Base-by-base conservation (phyloP, 2,329 filamentous ascomycete genomes). In the Lojkania enalia region DNA sequence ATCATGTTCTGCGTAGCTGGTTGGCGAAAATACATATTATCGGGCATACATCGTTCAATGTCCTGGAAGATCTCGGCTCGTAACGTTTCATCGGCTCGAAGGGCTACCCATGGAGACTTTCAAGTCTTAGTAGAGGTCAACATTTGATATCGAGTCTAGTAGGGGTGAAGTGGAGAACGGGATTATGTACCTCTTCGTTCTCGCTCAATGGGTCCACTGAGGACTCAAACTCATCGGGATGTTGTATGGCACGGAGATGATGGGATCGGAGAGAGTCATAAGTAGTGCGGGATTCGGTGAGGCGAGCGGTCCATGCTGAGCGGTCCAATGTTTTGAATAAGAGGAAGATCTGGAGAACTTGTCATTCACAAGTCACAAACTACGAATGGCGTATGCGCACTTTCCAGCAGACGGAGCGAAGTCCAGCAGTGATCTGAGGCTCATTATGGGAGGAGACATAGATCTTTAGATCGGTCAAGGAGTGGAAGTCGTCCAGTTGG, bases 381-480 rank as follows among this genome's bases (percentile, higher is more conserved):
- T 16, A 13, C 39, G 52, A 29, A 53, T 49, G 32, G 42, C n/a
- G 5, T 35, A 16, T 19, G 21, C 57, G 58, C 64, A 86, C 88
- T 82, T 96, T 96, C 92, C 92, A 97, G 70, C 87, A 95, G 27
- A 95, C 80, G 2, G 92, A 96, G 44, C 91, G 84, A 53, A 90
- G 82, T 12, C 89, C 90, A 35, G 83, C 79, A 72, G 66, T 78
- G 20, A 69, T 62, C 30, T 57, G 63, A 31, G 64, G 64, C 20
- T 66, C 63, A 37, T 57, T 64, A 51, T 69, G 64, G 33, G 64
- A 60, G 23, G 63, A 67, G 20, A 69, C 66, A 14, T 63, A 59
- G 43, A 67, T 67, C 63, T 68, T 67, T 42, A 69, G 49, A 39
- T 67, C 61, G 21, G 66, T 67, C 43, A 69, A 48, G 20, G 66